Base-by-base conservation (phyloP, 768 basidiomycete genomes). In the Gloeopeniophorella convolvens region DNA sequence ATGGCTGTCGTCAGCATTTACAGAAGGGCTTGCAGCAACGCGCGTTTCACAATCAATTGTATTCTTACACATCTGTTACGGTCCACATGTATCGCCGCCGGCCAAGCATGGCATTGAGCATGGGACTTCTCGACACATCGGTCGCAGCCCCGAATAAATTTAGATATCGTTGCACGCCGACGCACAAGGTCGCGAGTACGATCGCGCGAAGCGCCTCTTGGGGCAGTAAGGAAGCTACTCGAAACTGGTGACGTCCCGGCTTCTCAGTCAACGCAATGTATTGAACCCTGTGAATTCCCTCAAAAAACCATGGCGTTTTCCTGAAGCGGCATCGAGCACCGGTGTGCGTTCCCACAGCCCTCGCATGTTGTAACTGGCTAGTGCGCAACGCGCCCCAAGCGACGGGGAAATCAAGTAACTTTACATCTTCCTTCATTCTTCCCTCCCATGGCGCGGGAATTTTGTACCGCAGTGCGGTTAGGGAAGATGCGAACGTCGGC, bases 41-140 rank as follows among this genome's bases (percentile, higher is more conserved):
- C n/a, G n/a, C n/a, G 52, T 54, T 54, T 54, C 52, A 39, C 31
- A 26, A 43, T 48, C 42, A 20, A 44, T n/a, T n/a, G n/a, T n/a
- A 48, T 39, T 27, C 30, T n/a, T 37, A 44, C 47, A 28, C 18
- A n/a, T n/a, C n/a, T n/a, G n/a, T 11, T 11, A 9, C 34, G 31
- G 6, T 39, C 46, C 47, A 44, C 34, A 33, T 33, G 35, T 31
- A 46, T 48, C 42, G n/a, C 42, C 42, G 30, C 46, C 35, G 42
- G 44, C 9, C 16, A 30, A 12, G 21, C 39, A 48, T 48, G 45
- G 48, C 51, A n/a, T n/a, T n/a, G n/a, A 42, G 51, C 42, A 53
- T 47, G 40, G 47, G 31, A 28, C 34, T 45, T 36, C 39, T 50
- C 34, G 42, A n/a, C n/a, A n/a, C n/a, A n/a, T n/a, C n/a, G n/a